Base-by-base conservation (phyloP, 371 early-diverging fungal species). In the Cokeromyces recurvatus region DNA sequence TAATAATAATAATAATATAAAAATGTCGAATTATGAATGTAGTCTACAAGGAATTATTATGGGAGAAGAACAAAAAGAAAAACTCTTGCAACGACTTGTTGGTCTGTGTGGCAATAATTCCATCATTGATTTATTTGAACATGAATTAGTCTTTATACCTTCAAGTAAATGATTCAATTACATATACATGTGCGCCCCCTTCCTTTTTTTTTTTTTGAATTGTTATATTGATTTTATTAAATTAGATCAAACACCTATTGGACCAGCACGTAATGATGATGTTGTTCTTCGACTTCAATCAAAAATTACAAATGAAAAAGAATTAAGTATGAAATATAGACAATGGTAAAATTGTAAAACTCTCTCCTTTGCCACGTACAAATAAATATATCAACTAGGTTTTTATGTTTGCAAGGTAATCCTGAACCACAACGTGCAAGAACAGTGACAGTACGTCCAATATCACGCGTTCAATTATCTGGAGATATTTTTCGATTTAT, bases 211-310 rank as follows among this genome's bases (percentile, higher is more conserved):
- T 27, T 31, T 39, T 17, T 31, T 34, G n/a, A 44, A 38, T 21
- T 23, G 25, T 10, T 31, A 12, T 8, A 7, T 11, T 7, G 7
- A 14, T 12, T 6, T 25, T n/a, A 34, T n/a, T 25, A 19, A 7
- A 32, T 19, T 57, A 75, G 76, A 63, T 7, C 72, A 75, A 47
- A 71, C 72, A 38, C 70, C 76, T 1, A 52, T 67, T 11, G 76
- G 76, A 11, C 76, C 71, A 29, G 65, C 68, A 37, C 58, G 76
- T 20, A 75, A 75, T 35, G 76, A 75, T 35, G 76, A 75, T 47
- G 71, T 71, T 20, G 62, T 75, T 2, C 43, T 75, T 23, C 50
- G 76, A 44, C 51, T 75, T 17, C 68, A 64, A 25, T 71, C 76
- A 4, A 54, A 57, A 23, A 68, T 75, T 14, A 43, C 46, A 5